Base-by-base conservation (phyloP, 2,329 filamentous ascomycete genomes). In the Hansfordia pulvinata region DNA sequence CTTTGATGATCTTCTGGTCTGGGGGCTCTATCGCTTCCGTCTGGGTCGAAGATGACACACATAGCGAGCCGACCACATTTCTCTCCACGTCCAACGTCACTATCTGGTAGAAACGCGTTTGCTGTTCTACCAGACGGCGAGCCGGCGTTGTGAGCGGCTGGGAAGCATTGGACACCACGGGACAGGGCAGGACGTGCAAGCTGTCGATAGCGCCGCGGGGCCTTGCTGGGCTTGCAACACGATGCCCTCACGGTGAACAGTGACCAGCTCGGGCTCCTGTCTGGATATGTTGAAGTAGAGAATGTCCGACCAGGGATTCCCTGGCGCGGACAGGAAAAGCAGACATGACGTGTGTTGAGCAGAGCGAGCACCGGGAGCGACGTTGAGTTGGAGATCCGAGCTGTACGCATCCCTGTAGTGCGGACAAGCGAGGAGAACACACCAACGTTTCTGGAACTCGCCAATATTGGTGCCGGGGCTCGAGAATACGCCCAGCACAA, bases 341-440 rank as follows among this genome's bases (percentile, higher is more conserved):
- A 47, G 32, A 4, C 33, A 39, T 5, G 33, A 37, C 4, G 27
- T 18, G 19, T 35, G 28, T 3, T 25, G 28, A 9, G 30, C 10
- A 4, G 32, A 35, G 8, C 13, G 27, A 15, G 36, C 22, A 13
- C 38, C 40, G 17, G 43, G 44, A 10, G 48, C 43, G 14, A 60
- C 41, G 14, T 46, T 41, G 16, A 69, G 38, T 26, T 51, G 55
- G 11, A 67, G 36, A 4, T 41, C 49, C 17, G 43, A 44, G 35
- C 56, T 53, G 14, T 44, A 44, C 8, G 39, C 28, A 25, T 53
- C 49, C 26, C 55, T 52, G 17, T 58, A 52, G 36, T 69, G 64
- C 23, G 49, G 56, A 35, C 53, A 52, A 5, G 57, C 62, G 4
- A 61, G 44, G 2, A 62, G 28, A 20, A 61, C 40, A 4, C 36